Evolutionary conservation across 192 early-diverging fungal genomes (phyloP).

Genomic region (Mortierella hygrophila): DNA sequence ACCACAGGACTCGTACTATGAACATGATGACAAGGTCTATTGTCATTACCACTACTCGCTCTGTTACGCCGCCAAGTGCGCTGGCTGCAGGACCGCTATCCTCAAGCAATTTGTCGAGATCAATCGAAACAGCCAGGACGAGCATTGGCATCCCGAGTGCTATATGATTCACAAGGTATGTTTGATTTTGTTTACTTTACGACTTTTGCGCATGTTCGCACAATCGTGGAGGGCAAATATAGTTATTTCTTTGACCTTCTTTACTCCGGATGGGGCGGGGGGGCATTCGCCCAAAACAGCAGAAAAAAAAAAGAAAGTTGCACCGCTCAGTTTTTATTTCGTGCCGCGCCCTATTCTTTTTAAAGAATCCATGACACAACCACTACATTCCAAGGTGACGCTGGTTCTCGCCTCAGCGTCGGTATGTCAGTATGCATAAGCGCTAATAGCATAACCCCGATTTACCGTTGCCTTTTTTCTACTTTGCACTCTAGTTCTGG

Average conservation of each 20-base stretch:
- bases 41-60: conserved; percentile 96
- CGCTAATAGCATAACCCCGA: conserved; percentile 10
- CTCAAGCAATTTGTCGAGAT: conserved; percentile 98
- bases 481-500: conserved; percentile 62
- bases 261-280: background rate
- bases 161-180: conserved; percentile 99
- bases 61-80: conserved; percentile 90
- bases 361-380: conserved; percentile 4
- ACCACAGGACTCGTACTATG: conserved; percentile 96
- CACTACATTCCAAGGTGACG: background rate
- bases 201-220: background rate
- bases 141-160: conserved; percentile 99
- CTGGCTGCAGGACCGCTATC: conserved; percentile 95
- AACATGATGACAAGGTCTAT: conserved; percentile 92
- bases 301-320: background rate
- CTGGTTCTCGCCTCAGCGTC: background rate
- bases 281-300: conserved; percentile 2
- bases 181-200: conserved; percentile 1
- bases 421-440: background rate
- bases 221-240: background rate
- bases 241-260: conserved; percentile 8
- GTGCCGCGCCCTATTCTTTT: background rate
- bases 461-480: background rate
- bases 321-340: background rate
- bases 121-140: conserved; percentile 76